phyloP scores from a whole-genome alignment of 1,139 yeast species.

The Geotrichum reessii region DNA sequence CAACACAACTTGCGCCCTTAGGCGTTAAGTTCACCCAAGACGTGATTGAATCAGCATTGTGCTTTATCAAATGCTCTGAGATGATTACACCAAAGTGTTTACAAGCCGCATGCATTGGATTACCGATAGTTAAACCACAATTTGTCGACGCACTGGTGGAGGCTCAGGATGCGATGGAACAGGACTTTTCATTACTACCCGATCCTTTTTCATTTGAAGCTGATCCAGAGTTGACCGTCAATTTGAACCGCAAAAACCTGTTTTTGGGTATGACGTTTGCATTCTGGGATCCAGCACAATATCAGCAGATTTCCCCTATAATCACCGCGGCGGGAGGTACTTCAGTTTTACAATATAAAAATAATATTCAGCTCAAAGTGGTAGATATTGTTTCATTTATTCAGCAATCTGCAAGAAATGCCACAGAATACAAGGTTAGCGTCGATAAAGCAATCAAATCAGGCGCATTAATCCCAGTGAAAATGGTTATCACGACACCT shows the following conservation, averaged over 20 bases:
- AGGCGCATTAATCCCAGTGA: constrained; percentile 8
- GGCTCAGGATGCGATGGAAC: not conserved
- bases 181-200: constrained; percentile 18
- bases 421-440: not conserved
- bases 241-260: constrained; percentile 18
- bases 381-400: constrained; percentile 5
- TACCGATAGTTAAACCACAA: constrained; percentile 22
- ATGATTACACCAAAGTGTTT: constrained; percentile 7
- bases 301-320: constrained; percentile 19
- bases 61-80: constrained; percentile 2
- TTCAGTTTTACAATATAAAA: constrained; percentile 4
- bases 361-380: not conserved
- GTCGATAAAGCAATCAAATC: constrained; percentile 1
- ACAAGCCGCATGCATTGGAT: constrained; percentile 23
- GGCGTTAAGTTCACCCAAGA: constrained; percentile 10
- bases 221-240: constrained; percentile 21
- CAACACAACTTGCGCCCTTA: constrained; percentile 6
- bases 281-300: constrained; percentile 18
- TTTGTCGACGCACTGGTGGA: constrained; percentile 13
- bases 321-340: constrained; percentile 24
- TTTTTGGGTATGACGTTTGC: constrained; percentile 20
- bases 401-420: constrained; percentile 4
- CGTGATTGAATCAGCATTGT: not conserved
- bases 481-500: constrained; percentile 1
- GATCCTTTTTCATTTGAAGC: constrained; percentile 18